These are phyloP conservation scores for Ceratocystis ficicola DNA, from an alignment of 2,329 filamentous ascomycete genomes.

Conservation along the genomic window DNA sequence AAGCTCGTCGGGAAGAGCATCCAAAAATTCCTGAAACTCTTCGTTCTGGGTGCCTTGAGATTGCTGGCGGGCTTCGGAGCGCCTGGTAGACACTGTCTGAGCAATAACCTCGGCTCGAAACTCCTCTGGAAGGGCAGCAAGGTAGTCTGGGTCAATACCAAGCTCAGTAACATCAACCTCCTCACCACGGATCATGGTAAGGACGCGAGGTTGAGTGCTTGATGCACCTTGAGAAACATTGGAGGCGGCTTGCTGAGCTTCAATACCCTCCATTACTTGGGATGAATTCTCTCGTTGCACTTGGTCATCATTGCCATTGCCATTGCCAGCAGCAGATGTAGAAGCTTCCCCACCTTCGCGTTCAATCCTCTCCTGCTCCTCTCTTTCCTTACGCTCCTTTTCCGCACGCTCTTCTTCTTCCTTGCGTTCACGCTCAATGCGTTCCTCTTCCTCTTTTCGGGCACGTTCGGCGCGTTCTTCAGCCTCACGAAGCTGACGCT, in stretches of 20 bases:
- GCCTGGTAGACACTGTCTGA: slow-evolving; percentile 70
- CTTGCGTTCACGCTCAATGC: background rate
- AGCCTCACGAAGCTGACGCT: slow-evolving; percentile 57
- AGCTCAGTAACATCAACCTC: slow-evolving; percentile 88
- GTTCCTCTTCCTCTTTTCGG: slow-evolving; percentile 46
- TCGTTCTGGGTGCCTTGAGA: slow-evolving; percentile 64
- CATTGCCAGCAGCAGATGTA: slow-evolving; percentile 30
- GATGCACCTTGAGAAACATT: slow-evolving; percentile 26
- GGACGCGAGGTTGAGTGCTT: slow-evolving; percentile 41
- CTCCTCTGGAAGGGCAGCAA: slow-evolving; percentile 94
- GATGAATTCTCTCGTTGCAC: background rate
- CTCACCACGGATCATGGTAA: slow-evolving; percentile 72
- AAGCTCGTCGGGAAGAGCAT: slow-evolving; percentile 81
- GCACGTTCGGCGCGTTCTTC: slow-evolving; percentile 53
- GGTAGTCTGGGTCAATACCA: slow-evolving; percentile 86
- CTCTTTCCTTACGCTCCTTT: slow-evolving; percentile 51
- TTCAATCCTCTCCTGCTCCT: slow-evolving; percentile 10
- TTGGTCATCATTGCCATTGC: background rate
- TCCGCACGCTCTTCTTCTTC: slow-evolving; percentile 47
- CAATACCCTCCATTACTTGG: slow-evolving; percentile 62
- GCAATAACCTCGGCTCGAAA: slow-evolving; percentile 93
- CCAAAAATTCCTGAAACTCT: slow-evolving; percentile 85
- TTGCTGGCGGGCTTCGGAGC: slow-evolving; percentile 60
- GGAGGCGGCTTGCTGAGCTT: slow-evolving; percentile 36
- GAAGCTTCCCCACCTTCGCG: slow-evolving; percentile 31